Evolutionary conservation across 768 basidiomycete species (phyloP).

Genomic region (Termitomyces bulborhizus): DNA sequence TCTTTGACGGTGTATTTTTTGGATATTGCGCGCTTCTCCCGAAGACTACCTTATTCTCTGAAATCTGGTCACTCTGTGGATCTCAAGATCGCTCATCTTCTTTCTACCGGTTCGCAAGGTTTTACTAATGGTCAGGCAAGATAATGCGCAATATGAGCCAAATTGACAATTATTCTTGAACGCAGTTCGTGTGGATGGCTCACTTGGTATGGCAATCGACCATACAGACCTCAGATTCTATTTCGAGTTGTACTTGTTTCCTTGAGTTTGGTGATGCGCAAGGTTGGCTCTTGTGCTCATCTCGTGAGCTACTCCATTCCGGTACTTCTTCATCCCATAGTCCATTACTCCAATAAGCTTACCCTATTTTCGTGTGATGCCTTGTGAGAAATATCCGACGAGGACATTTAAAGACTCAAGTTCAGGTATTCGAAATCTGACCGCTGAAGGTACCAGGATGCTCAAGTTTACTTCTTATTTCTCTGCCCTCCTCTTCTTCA

Average conservation of each 20-base stretch:
- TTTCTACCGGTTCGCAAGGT: neutral
- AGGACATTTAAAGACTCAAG: slow-evolving; percentile 8
- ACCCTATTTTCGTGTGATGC: neutral
- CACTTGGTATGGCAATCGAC: no score
- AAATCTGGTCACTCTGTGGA: neutral
- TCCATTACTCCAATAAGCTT: neutral
- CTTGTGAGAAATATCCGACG: neutral
- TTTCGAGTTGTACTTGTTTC: neutral
- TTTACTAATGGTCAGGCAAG: neutral
- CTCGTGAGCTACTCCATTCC: neutral
- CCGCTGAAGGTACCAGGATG: slow-evolving; percentile 20
- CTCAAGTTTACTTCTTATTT: slow-evolving; percentile 29
- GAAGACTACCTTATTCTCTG: neutral
- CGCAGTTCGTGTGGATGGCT: neutral
- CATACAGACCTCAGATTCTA: neutral
- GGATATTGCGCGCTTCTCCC: neutral
- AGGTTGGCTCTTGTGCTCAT: neutral
- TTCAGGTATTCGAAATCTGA: neutral
- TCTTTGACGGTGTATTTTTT: neutral
- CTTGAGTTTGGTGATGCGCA: neutral
- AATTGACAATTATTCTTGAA: neutral
- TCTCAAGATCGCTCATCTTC: neutral
- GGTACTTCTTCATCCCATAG: neutral
- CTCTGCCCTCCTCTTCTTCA: slow-evolving; percentile 28
- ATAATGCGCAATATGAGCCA: neutral